Evolutionary conservation across 129 eudicot genomes (phyloP).

Genomic region (Smallanthus sonchifolius): DNA sequence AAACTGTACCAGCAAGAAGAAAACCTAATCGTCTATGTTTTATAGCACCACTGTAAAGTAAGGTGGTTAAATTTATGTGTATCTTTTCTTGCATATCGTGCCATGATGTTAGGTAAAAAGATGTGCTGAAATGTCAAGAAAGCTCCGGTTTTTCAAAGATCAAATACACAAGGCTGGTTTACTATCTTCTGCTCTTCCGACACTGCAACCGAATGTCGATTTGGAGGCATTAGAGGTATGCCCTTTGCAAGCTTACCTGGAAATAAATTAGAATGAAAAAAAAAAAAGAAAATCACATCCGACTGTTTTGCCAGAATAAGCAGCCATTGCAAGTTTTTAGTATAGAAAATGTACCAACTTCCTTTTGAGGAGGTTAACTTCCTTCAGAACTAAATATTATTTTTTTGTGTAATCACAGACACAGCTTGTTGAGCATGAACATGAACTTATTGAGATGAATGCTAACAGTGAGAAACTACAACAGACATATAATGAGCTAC

Average conservation of each 20-base stretch:
- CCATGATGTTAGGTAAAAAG: slow-evolving; percentile 65
- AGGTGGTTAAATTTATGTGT: slow-evolving; percentile 7
- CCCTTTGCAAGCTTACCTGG: background rate
- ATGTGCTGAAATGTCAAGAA: slow-evolving; percentile 99
- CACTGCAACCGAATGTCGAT: slow-evolving; percentile 63
- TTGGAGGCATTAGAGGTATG: slow-evolving; percentile 87
- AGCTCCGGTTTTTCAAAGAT: slow-evolving; percentile 81
- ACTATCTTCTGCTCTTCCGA: slow-evolving; percentile 51
- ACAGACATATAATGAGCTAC: slow-evolving; percentile 75
- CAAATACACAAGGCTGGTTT: slow-evolving; percentile 86
- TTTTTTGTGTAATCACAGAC: slow-evolving; percentile 34
- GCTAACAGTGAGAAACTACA: slow-evolving; percentile 74
- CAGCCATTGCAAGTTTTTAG: background rate
- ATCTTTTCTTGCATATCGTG: slow-evolving; percentile 10
- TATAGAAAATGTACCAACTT: slow-evolving; percentile 4
- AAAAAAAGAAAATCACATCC: background rate
- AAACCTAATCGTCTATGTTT: background rate
- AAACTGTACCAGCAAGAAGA: slow-evolving; percentile 1
- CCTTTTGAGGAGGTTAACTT: slow-evolving; percentile 11
- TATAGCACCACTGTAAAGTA: background rate
- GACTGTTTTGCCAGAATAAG: background rate
- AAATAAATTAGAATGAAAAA: background rate
- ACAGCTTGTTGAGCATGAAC: slow-evolving; percentile 84
- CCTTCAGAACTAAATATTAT: background rate
- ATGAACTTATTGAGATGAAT: slow-evolving; percentile 86